Evolutionary conservation across 78 protist species (phyloP), one percentile per base, ranked within the genome.

Genomic region (Chrysochromulina parva): DNA sequence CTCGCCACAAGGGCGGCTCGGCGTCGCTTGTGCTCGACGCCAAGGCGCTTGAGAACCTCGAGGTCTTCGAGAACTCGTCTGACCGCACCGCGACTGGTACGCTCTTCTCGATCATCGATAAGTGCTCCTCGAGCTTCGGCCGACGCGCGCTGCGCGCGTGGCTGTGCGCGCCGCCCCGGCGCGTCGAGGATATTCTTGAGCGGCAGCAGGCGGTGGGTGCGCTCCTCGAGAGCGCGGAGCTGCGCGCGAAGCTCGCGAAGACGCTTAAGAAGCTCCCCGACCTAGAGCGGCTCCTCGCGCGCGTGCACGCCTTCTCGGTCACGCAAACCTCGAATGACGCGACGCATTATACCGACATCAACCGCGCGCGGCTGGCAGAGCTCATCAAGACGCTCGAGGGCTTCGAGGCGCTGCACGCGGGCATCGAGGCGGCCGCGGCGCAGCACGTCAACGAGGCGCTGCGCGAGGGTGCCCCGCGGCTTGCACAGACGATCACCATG

Each of bases 221-320:
- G n/a, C 47, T 90, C 20, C 13, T 82, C n/a, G 16, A 3, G 22
- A 47, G 24, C 65, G 50, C 74, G 1, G 85, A 52, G 20, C 19
- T 9, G 71, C 78, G 5, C n/a, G 57, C n/a, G 47, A 7, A 9
- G n/a, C 4, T 5, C 11, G 22, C 55, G 47, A 28, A 1, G 55
- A 2, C 55, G 54, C 90, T 91, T 38, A 60, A 55, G 28, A 10
- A 24, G 65, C 87, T 85, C 82, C 91, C 91, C 48, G 93, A 91
- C 62, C 48, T 91, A 16, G 93, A 91, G 90, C 60, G 93, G 20
- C n/a, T 48, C 74, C 90, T 91, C 50, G 88, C 85, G 52, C 89
- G 89, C 66, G 20, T 80, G 22, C 93, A 81, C 92, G 55, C 80
- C 17, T 24, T 38, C 84, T 0, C 58, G 24, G 22, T 38, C 38